A percentile compares a stretch with the other conserved stretches of the same genome.
phyloP scores from a whole-genome alignment of 1,284 basidiomycete genomes.

The Apiotrichum gracile region DNA sequence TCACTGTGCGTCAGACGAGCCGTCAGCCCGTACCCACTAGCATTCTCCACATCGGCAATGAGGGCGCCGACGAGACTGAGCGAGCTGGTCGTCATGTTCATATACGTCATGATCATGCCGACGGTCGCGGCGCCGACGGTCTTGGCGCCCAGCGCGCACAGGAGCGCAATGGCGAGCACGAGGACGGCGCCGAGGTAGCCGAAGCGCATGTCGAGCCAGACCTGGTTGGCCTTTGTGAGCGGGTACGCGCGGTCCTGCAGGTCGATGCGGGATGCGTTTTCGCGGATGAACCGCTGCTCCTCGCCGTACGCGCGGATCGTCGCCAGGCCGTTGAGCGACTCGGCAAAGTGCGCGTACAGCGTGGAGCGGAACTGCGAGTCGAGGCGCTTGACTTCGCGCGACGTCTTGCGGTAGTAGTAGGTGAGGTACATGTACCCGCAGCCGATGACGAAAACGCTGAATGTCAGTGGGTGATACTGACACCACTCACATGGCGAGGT shows the following conservation, averaged over 20 bases:
- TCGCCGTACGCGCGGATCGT: constrained; percentile 70
- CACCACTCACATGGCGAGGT: constrained; percentile 54
- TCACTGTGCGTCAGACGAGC: constrained; percentile 47
- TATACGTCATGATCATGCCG: constrained; percentile 63
- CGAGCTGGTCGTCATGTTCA: constrained; percentile 52
- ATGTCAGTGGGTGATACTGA: too few relatives aligned
- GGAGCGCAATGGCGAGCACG: constrained; percentile 57
- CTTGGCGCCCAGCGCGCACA: constrained; percentile 47
- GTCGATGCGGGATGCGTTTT: constrained; percentile 68
- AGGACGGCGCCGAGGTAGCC: constrained; percentile 65
- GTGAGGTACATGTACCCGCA: background rate
- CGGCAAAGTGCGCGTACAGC: constrained; percentile 73
- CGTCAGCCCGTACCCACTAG: constrained; percentile 52
- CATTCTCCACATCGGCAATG: constrained; percentile 59
- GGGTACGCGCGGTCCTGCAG: constrained; percentile 64
- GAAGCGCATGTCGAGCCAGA: constrained; percentile 75
- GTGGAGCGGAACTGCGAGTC: constrained; percentile 62
- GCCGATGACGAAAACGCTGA: too few relatives aligned
- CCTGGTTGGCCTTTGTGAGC: constrained; percentile 41
- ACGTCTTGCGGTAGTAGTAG: constrained; percentile 75
- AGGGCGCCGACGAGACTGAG: constrained; percentile 53
- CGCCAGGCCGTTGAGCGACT: constrained; percentile 66
- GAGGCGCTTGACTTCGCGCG: constrained; percentile 58
- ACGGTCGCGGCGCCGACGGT: constrained; percentile 62
- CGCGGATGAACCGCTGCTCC: constrained; percentile 57